phyloP scores from a whole-genome alignment of 257 asterid species.

The Cruciata laevipes region DNA sequence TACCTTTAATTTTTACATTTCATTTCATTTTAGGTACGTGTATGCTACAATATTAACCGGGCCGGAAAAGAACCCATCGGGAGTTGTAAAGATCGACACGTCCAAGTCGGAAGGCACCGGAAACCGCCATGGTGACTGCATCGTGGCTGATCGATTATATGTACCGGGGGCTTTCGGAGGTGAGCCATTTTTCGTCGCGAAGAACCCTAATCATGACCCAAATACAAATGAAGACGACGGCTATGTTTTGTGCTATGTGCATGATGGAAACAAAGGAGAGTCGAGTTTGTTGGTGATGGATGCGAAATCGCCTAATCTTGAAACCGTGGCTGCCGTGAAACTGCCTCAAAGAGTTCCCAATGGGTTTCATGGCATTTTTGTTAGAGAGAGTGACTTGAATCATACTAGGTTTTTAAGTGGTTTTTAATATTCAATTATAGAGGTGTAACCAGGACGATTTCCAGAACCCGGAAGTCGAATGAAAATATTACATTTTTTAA shows the following conservation, averaged over 20 bases:
- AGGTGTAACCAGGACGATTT: no score
- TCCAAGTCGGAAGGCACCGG: conserved; percentile 23
- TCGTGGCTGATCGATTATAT: conserved; percentile 27
- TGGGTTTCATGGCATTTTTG: conserved; percentile 80
- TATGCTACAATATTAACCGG: conserved; percentile 28
- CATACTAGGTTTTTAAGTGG: no score
- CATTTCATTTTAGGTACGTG: conserved; percentile 19
- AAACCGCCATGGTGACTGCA: conserved; percentile 13
- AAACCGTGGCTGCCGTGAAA: conserved; percentile 54
- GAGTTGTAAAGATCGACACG: conserved; percentile 35
- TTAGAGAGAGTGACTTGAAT: conserved; percentile 38
- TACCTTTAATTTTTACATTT: neutral
- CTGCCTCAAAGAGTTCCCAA: conserved; percentile 69
- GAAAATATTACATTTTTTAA: no score
- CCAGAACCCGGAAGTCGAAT: no score
- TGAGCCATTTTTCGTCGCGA: conserved; percentile 39
- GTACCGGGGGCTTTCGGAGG: conserved; percentile 30
- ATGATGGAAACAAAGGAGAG: conserved; percentile 54
- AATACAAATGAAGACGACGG: conserved; percentile 66
- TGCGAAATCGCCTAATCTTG: conserved; percentile 59
- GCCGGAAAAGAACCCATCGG: conserved; percentile 31
- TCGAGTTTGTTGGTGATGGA: conserved; percentile 68
- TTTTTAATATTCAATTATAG: no score
- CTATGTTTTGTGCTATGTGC: conserved; percentile 48
- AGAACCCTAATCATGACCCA: conserved; percentile 23